Evolutionary conservation across 441 rosid genomes (phyloP).

Genomic region (Melastoma candidum): DNA sequence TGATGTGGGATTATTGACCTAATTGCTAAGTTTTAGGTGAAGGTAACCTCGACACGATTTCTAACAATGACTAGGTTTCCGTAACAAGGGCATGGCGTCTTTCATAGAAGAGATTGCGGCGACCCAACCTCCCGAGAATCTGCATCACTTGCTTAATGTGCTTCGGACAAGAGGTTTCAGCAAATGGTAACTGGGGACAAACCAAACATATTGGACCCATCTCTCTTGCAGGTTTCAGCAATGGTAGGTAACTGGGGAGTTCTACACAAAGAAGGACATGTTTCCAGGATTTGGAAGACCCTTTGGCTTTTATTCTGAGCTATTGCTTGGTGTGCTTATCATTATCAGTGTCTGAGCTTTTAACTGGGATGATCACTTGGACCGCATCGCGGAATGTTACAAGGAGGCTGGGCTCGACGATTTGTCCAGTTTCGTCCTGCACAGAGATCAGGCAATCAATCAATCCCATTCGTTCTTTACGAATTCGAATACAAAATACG

Average conservation of each 20-base stretch:
- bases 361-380: conserved; percentile 48
- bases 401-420: conserved; percentile 60
- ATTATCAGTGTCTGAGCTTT: conserved; percentile 5
- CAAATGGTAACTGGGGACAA: not conserved
- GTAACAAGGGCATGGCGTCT: not conserved
- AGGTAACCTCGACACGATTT: too few species aligned
- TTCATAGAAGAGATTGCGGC: conserved; percentile 64
- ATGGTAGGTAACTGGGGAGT: conserved; percentile 79
- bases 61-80: too few species aligned
- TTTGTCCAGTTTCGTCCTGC: conserved; percentile 44
- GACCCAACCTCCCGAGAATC: conserved; percentile 57
- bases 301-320: conserved; percentile 66
- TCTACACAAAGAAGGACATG: conserved; percentile 57
- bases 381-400: conserved; percentile 53
- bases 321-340: conserved; percentile 57
- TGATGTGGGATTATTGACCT: too few species aligned
- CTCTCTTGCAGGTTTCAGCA: conserved; percentile 63
- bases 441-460: conserved; percentile 34
- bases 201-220: conserved; percentile 15
- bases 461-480: too few species aligned
- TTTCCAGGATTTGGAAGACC: conserved; percentile 86
- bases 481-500: too few species aligned
- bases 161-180: conserved; percentile 49
- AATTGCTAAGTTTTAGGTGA: too few species aligned
- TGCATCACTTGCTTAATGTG: conserved; percentile 42